Evolutionary conservation across 1,284 basidiomycete species (phyloP), one percentile per base, ranked within the genome.

Genomic region (Ustilago cynodontis): DNA sequence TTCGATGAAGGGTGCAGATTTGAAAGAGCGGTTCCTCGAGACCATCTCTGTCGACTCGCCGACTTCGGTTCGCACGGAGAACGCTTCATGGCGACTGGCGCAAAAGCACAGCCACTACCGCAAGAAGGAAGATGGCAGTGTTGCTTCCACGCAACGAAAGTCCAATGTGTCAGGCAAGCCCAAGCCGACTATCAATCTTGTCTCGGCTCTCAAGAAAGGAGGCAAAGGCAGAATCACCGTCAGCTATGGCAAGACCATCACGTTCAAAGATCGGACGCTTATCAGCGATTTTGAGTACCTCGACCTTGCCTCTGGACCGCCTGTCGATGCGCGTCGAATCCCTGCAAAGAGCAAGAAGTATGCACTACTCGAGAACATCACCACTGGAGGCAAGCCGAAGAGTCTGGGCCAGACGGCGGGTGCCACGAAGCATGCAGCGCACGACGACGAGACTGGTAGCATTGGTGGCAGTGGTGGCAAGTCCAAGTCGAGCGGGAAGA

Each of bases 21-120:
- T 86, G 43, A 86, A 87, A 65, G 88, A 89, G 78, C 85, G 88
- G 26, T 88, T 89, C 78, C 87, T 89, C 60, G 88, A 89, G 79
- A 86, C 87, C n/a, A 85, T 88, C 55, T 85, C 87, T 22, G 79
- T 72, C 20, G 86, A 85, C 61, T 80, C 82, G 43, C 77, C 85
- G 39, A 72, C 81, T 28, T 67, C 71, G 31, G 68, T 73, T 55
- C 83, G 80, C n/a, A 75, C 59, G 29, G 78, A 83, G 80, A 86
- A 75, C 39, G 73, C 78, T 1, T 73, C 80, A 3, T 84, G 82
- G 82, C 54, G 82, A 20, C 65, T 78, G 18, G 82, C 81, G 6
- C 82, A 83, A 55, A 78, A 79, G 67, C 72, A 79, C 41, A 82
- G 81, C 59, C 79, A 82, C 54, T 75, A 71, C 33, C 56, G 71